Evolutionary conservation across 768 basidiomycete species (phyloP).

Genomic region (Flagelloscypha sp.): DNA sequence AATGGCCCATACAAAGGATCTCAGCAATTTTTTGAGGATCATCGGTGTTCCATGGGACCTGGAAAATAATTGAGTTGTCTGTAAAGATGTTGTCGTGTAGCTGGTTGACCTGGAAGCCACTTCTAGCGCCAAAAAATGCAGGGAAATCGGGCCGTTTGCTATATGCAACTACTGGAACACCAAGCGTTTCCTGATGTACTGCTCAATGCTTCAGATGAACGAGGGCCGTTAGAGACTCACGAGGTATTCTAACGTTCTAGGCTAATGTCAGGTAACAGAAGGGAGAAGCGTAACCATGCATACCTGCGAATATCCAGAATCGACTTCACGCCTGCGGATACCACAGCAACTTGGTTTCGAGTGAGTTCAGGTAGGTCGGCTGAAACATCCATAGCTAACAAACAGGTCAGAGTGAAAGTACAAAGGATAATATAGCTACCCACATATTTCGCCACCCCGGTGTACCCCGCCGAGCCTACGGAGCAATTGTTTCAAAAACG

Average conservation of each 20-base stretch:
- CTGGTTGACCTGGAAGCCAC: constrained; percentile 73
- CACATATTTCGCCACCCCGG: constrained; percentile 63
- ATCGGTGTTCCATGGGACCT: constrained; percentile 76
- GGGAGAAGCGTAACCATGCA: constrained; percentile 10
- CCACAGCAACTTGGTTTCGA: constrained; percentile 82
- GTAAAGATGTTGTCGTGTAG: constrained; percentile 3
- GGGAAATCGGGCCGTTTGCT: constrained; percentile 76
- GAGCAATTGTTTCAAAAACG: constrained; percentile 3
- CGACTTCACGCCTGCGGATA: constrained; percentile 91
- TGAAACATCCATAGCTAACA: constrained; percentile 84
- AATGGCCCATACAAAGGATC: constrained; percentile 51
- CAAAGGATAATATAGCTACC: constrained; percentile 10
- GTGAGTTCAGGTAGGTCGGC: constrained; percentile 88
- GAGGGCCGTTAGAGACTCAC: constrained; percentile 25
- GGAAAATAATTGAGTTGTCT: constrained; percentile 4
- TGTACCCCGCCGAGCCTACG: constrained; percentile 77
- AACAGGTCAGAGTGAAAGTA: constrained; percentile 3
- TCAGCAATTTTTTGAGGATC: constrained; percentile 61
- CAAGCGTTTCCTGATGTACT: constrained; percentile 74
- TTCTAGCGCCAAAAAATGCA: constrained; percentile 83
- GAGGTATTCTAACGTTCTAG: constrained; percentile 73
- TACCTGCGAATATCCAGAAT: constrained; percentile 88
- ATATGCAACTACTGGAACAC: constrained; percentile 84
- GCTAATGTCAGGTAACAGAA: constrained; percentile 4
- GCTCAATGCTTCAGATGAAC: background rate